Percentiles rank a stretch among this genome's conserved stretches.
Conservation (phyloP, 495 filamentous ascomycete genomes). For the Daldinia loculata region DNA sequence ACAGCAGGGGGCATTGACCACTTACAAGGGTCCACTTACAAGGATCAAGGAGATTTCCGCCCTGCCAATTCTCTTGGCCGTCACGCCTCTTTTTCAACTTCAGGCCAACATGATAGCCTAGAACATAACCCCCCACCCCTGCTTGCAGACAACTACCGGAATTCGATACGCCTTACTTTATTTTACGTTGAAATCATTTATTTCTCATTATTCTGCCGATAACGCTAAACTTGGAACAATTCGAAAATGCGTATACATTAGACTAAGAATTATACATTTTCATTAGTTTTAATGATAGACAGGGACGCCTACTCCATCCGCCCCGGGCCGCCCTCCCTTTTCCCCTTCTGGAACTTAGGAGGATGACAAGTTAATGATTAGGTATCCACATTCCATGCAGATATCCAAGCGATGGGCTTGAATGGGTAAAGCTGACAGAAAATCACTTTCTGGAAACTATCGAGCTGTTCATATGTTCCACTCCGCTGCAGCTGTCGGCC, state of each 20-base stretch:
- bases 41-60: slow-evolving; percentile 14
- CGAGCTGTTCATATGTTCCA: slow-evolving; percentile 41
- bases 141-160: neutral
- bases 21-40: slow-evolving; percentile 4
- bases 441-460: slow-evolving; percentile 37
- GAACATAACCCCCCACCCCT: neutral
- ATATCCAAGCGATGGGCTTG: slow-evolving; percentile 15
- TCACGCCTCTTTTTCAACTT: slow-evolving; percentile 41
- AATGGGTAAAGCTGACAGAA: slow-evolving; percentile 10
- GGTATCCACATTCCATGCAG: slow-evolving; percentile 30
- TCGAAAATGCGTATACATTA: slow-evolving; percentile 7
- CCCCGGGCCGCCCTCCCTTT: neutral
- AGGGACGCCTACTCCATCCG: slow-evolving; percentile 14
- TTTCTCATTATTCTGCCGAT: neutral
- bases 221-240: slow-evolving; percentile 1
- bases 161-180: neutral
- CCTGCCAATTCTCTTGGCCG: slow-evolving; percentile 18
- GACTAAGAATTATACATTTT: slow-evolving; percentile 27
- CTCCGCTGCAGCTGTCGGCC: slow-evolving; percentile 43
- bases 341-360: slow-evolving; percentile 4
- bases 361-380: slow-evolving; percentile 4
- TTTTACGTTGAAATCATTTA: neutral
- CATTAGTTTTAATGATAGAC: slow-evolving; percentile 4
- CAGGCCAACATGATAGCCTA: slow-evolving; percentile 25
- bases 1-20: neutral